Conservation (phyloP, 2,329 filamentous ascomycete genomes). For the Aureobasidium sp. region DNA sequence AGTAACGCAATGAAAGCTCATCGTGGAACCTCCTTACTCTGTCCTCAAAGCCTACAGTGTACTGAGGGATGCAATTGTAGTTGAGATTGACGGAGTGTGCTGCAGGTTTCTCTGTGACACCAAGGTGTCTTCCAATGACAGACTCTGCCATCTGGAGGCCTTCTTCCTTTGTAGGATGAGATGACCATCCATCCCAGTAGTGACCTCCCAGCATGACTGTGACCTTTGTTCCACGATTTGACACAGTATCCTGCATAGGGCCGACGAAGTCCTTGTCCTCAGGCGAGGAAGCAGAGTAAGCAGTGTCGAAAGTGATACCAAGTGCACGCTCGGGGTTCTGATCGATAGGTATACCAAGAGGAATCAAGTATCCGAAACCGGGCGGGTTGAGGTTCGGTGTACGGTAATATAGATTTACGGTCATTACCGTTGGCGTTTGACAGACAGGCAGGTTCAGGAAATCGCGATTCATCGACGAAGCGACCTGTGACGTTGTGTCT, state of each 20-base stretch:
- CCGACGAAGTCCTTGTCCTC: conserved; percentile 25
- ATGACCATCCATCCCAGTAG: conserved; percentile 66
- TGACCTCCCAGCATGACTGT: conserved; percentile 95
- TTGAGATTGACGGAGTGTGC: conserved; percentile 56
- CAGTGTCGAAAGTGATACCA: conserved; percentile 87
- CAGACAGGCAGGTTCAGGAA: background rate
- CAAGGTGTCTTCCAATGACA: conserved; percentile 67
- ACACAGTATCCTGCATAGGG: conserved; percentile 31
- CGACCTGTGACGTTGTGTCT: conserved; percentile 28
- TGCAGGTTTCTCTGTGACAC: conserved; percentile 57
- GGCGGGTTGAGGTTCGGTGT: conserved; percentile 56
- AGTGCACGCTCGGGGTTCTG: conserved; percentile 78
- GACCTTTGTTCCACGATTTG: conserved; percentile 64
- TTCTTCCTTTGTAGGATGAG: conserved; percentile 58
- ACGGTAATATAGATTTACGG: conserved; percentile 82
- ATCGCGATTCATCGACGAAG: conserved; percentile 26
- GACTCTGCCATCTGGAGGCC: conserved; percentile 63
- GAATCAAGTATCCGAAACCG: conserved; percentile 91
- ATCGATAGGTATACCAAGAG: conserved; percentile 59
- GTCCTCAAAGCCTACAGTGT: conserved; percentile 67
- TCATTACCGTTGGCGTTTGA: conserved; percentile 64
- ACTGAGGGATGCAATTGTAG: conserved; percentile 81
- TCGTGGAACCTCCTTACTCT: conserved; percentile 53
- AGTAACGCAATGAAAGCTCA: conserved; percentile 51
- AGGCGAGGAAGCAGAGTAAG: conserved; percentile 34